Percentiles rank a stretch among this genome's conserved stretches.
phyloP scores from a whole-genome alignment of 306 rosid genomes.

The Acacia melanoxylon region DNA sequence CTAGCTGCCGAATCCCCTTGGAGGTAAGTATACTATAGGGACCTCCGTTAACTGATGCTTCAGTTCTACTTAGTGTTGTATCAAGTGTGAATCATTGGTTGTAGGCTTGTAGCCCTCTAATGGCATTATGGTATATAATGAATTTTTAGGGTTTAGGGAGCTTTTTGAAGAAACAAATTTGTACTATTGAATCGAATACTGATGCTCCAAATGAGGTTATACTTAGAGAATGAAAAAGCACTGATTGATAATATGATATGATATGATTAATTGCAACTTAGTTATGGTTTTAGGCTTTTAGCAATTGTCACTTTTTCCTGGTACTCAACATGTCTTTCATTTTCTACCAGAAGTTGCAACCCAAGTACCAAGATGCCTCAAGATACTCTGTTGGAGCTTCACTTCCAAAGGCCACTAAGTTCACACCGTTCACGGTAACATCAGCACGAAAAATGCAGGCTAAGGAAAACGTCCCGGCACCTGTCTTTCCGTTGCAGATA shows the following conservation, averaged over 20 bases:
- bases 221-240: conserved; percentile 1
- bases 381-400: conserved; percentile 56
- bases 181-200: background rate
- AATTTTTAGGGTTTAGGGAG: background rate
- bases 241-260: background rate
- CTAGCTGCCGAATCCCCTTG: conserved; percentile 14
- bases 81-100: background rate
- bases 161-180: background rate
- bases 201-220: conserved; percentile 9
- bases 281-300: conserved; percentile 25
- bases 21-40: background rate
- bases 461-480: conserved; percentile 40
- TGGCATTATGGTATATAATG: background rate
- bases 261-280: conserved; percentile 3
- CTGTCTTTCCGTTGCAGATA: conserved; percentile 60
- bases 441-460: conserved; percentile 42
- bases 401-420: conserved; percentile 42
- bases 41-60: conserved; percentile 6
- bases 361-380: conserved; percentile 55
- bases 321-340: conserved; percentile 35
- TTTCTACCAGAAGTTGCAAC: conserved; percentile 54
- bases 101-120: conserved; percentile 17
- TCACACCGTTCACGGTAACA: conserved; percentile 36
- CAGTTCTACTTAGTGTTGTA: background rate
- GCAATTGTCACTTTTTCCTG: conserved; percentile 19